Base-by-base conservation (phyloP, 2,329 filamentous ascomycete species). In the Helotiales sp. region DNA sequence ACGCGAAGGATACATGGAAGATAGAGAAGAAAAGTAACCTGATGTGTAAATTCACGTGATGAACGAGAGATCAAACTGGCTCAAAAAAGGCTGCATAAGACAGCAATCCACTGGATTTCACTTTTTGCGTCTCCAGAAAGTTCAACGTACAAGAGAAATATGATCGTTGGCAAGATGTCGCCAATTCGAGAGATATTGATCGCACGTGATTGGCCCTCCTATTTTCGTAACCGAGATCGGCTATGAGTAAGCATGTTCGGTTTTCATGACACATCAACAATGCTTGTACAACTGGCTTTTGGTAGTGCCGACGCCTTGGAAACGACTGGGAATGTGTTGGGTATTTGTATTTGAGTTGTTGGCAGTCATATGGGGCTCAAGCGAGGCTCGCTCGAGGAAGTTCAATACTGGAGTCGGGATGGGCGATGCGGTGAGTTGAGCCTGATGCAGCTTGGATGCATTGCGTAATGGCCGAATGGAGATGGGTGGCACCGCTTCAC, bases 261-360 rank as follows among this genome's bases (percentile, higher is more conserved):
- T 57, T 57, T 57, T 22, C 52, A 57, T 57, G 52, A 57, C 52
- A 57, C 52, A 57, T 57, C 52, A 57, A 37, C 20, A 57, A 24
- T 37, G n/a, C 20, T 24, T 32, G 52, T 57, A 24, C 52, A 57
- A 57, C 30, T 50, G 24, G 47, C 47, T 17, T 17, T 17, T 4
- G 17, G 20, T 28, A 22, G 47, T 11, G 20, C 47, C 10, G 28
- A 20, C 10, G 22, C 22, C 22, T 4, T 43, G 40, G n/a, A 17
- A 24, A 24, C 1, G 4, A 37, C 6, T 11, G 22, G 5, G 2
- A 15, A 17, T 37, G 52, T 17, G 28, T 8, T 34, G 11, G 5
- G 1, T n/a, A 10, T 20, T 22, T 28, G 15, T 4, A 32, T 20
- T 4, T 3, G 2, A 17, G 28, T 20, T 11, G 5, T 7, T 20